Evolutionary conservation across 352 stramenopile species (phyloP).

Genomic region (Phytophthora crassamura): DNA sequence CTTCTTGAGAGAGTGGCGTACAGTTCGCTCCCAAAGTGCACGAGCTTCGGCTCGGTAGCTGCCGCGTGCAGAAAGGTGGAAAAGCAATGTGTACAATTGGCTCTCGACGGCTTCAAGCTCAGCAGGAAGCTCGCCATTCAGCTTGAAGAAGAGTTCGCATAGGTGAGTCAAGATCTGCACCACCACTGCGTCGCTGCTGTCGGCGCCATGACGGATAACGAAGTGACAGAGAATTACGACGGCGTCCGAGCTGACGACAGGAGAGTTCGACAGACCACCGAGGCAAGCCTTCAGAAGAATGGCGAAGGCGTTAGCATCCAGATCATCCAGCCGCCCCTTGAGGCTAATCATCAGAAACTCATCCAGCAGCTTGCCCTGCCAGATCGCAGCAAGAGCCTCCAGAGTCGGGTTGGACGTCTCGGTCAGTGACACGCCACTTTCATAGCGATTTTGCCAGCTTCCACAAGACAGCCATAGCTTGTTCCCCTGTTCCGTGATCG

Average conservation of each 20-base stretch:
- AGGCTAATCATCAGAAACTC: conserved; percentile 85
- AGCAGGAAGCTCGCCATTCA: conserved; percentile 44
- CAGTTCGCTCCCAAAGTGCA: conserved; percentile 55
- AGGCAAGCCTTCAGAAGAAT: conserved; percentile 62
- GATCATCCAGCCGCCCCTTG: conserved; percentile 73
- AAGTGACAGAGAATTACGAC: conserved; percentile 81
- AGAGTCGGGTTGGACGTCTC: conserved; percentile 28
- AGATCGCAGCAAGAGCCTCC: conserved; percentile 56
- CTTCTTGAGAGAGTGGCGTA: conserved; percentile 41
- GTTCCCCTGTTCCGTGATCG: conserved; percentile 42
- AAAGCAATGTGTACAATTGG: conserved; percentile 63
- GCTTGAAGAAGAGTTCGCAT: conserved; percentile 61
- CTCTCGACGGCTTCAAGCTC: conserved; percentile 65
- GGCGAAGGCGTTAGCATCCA: conserved; percentile 58
- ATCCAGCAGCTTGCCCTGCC: conserved; percentile 78
- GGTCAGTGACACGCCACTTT: conserved; percentile 3
- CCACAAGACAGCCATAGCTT: conserved; percentile 64
- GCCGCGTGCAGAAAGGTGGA: conserved; percentile 63
- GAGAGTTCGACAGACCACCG: conserved; percentile 45
- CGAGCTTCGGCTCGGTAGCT: conserved; percentile 57
- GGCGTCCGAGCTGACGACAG: conserved; percentile 70
- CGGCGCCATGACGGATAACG: conserved; percentile 47
- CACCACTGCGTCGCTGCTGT: conserved; percentile 51
- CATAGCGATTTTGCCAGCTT: conserved; percentile 53
- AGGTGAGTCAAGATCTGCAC: conserved; percentile 71